Evolutionary conservation across 1,284 basidiomycete species (phyloP).

Genomic region (Trichosporon faecale): DNA sequence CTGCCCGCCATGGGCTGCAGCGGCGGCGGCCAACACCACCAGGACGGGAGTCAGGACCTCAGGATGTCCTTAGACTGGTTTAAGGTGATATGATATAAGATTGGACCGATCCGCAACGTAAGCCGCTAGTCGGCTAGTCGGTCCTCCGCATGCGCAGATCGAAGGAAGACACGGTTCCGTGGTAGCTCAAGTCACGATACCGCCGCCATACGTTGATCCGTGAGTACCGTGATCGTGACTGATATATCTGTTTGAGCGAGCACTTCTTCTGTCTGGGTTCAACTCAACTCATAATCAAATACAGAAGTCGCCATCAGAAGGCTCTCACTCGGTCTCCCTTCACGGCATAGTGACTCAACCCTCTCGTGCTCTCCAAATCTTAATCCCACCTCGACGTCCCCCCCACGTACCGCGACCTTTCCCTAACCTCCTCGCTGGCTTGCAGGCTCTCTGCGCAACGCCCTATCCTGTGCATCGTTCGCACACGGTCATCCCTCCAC

Average conservation of each 20-base stretch:
- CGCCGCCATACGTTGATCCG: background rate
- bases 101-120: background rate
- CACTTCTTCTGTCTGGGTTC: background rate
- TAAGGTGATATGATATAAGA: background rate
- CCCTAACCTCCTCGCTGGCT: no score
- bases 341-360: background rate
- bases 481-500: no score
- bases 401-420: background rate
- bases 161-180: background rate
- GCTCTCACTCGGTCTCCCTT: background rate
- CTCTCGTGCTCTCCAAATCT: background rate
- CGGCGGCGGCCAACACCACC: background rate
- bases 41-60: background rate
- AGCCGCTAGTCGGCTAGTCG: background rate
- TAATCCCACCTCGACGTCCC: background rate
- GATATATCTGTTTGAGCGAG: background rate
- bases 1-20: no score
- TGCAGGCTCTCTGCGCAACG: no score
- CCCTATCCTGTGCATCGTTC: no score
- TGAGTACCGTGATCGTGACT: background rate
- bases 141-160: background rate
- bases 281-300: background rate
- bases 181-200: background rate
- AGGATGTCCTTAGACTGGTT: background rate
- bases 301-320: background rate